These are phyloP conservation scores for Fusarium brachygibbosum DNA, from an alignment of 2,329 filamentous ascomycete species.

Conservation along the genomic window DNA sequence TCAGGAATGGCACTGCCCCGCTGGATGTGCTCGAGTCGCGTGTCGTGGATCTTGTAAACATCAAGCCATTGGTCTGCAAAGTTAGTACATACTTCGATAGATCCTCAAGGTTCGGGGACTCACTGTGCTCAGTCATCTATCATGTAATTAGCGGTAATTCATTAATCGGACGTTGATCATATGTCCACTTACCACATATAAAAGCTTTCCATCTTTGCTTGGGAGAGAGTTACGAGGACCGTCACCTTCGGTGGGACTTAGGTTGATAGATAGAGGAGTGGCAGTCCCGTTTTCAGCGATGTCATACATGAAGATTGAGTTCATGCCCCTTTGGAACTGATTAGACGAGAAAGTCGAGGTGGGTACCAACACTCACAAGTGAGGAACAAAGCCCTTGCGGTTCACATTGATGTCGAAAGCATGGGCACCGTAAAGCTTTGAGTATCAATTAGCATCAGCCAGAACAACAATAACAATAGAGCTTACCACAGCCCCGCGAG, in stretches of 20 bases:
- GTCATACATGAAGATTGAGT: conserved; percentile 16
- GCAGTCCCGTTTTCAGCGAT: conserved; percentile 12
- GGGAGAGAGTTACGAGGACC: conserved; percentile 10
- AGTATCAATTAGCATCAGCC: not conserved
- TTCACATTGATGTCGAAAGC: conserved; percentile 12
- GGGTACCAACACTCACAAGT: not conserved
- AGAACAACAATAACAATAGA: accelerated
- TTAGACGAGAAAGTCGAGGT: accelerated
- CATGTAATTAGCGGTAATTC: not conserved
- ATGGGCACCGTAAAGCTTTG: conserved; percentile 8
- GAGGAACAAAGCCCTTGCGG: conserved; percentile 15
- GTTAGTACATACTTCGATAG: not conserved
- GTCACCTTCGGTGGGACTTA: conserved; percentile 10
- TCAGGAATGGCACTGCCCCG: conserved; percentile 7
- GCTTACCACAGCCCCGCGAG: conserved; percentile 5
- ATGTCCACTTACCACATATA: conserved; percentile 2
- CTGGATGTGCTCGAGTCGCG: conserved; percentile 3
- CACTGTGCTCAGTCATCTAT: conserved; percentile 17
- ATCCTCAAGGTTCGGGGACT: not conserved
- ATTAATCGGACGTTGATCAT: accelerated
- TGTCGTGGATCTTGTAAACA: not conserved
- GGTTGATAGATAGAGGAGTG: conserved; percentile 1
- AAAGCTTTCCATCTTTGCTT: conserved; percentile 13
- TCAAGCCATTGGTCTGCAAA: conserved; percentile 6
- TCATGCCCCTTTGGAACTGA: not conserved